phyloP scores from a whole-genome alignment of 352 stramenopile species.

The Pythium myriotylum region DNA sequence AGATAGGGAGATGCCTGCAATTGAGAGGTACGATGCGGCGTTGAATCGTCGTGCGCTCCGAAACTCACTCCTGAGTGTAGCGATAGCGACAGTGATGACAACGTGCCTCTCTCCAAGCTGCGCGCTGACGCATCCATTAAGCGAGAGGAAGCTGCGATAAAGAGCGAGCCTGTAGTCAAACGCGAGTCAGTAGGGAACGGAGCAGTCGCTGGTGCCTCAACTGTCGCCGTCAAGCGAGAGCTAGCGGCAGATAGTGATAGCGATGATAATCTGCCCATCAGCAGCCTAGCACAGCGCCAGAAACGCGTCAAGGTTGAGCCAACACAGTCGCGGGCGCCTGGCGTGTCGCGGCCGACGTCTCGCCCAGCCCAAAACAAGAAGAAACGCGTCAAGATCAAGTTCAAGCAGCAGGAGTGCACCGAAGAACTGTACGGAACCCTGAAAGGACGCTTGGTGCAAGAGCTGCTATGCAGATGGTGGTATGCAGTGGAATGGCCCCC shows the following conservation, averaged over 20 bases:
- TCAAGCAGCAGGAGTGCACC: conserved; percentile 84
- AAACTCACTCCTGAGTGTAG: conserved; percentile 19
- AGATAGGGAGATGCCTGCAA: background rate
- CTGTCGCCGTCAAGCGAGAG: conserved; percentile 30
- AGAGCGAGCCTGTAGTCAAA: conserved; percentile 21
- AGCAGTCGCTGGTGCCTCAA: background rate
- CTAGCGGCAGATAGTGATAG: conserved; percentile 48
- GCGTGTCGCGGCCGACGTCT: conserved; percentile 4
- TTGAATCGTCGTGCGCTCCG: background rate
- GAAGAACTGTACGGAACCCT: conserved; percentile 81
- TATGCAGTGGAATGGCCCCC: conserved; percentile 84
- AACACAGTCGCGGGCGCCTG: background rate
- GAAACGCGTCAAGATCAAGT: conserved; percentile 85
- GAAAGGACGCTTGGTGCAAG: conserved; percentile 74
- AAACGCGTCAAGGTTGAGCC: conserved; percentile 61
- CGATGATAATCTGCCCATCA: conserved; percentile 78
- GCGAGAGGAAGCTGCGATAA: conserved; percentile 13
- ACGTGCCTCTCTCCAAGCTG: conserved; percentile 76
- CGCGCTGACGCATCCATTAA: conserved; percentile 31
- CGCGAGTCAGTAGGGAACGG: conserved; percentile 17
- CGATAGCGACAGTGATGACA: conserved; percentile 80
- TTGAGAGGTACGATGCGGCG: background rate
- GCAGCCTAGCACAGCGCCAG: conserved; percentile 53
- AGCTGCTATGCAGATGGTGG: conserved; percentile 87
- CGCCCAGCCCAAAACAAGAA: conserved; percentile 43